Conservation (phyloP, 768 basidiomycete genomes). For the Amanita fuliginea region DNA sequence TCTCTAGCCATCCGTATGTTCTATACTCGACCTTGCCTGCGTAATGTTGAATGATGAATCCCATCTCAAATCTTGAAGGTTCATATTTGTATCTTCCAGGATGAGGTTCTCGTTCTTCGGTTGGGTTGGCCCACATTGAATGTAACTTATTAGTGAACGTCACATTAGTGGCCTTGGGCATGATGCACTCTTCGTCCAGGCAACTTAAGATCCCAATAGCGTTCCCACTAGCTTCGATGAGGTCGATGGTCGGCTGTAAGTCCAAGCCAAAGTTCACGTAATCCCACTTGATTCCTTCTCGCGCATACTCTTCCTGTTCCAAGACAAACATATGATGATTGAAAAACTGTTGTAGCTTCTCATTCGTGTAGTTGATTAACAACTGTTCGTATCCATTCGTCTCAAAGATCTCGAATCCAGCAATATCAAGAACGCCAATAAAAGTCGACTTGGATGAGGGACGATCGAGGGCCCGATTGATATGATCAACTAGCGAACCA, state of each 20-base stretch:
- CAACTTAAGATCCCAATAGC: slow-evolving; percentile 85
- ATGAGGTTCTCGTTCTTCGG: slow-evolving; percentile 46
- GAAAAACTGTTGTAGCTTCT: slow-evolving; percentile 96
- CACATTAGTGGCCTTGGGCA: slow-evolving; percentile 95
- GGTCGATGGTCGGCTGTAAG: slow-evolving; percentile 95
- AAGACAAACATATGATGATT: slow-evolving; percentile 99
- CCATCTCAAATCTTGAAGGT: slow-evolving; percentile 81
- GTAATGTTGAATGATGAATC: slow-evolving; percentile 93
- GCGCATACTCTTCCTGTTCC: slow-evolving; percentile 96
- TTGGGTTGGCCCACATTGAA: slow-evolving; percentile 53
- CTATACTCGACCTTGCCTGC: slow-evolving; percentile 95
- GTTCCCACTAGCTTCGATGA: slow-evolving; percentile 80
- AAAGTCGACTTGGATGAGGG: slow-evolving; percentile 88
- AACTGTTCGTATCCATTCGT: slow-evolving; percentile 95
- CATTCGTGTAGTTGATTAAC: slow-evolving; percentile 98
- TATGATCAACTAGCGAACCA: slow-evolving; percentile 84
- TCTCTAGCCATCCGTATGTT: slow-evolving; percentile 95
- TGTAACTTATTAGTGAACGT: slow-evolving; percentile 94
- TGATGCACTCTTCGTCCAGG: slow-evolving; percentile 97
- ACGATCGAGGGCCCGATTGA: slow-evolving; percentile 89
- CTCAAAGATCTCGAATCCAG: slow-evolving; percentile 96
- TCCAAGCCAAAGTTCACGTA: slow-evolving; percentile 98
- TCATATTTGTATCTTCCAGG: slow-evolving; percentile 78
- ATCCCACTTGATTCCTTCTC: slow-evolving; percentile 96
- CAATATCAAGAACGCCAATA: slow-evolving; percentile 98